Conservation (phyloP, 1,284 basidiomycete species). For the Golubevia sp. region DNA sequence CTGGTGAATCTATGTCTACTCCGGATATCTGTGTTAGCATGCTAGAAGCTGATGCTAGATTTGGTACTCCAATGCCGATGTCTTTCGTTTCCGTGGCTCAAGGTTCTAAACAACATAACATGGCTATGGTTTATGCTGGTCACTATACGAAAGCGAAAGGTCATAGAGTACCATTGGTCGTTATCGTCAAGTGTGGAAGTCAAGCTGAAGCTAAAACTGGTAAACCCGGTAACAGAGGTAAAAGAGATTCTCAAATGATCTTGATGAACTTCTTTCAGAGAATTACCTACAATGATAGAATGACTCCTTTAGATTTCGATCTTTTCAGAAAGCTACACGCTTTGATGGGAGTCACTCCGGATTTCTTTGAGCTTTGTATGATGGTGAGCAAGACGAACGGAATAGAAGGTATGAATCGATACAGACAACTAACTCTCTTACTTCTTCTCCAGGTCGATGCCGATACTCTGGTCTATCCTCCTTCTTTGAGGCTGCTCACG, state of each 20-base stretch:
- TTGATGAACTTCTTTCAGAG: slow-evolving; percentile 99
- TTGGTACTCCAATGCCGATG: slow-evolving; percentile 96
- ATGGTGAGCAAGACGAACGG: slow-evolving; percentile 72
- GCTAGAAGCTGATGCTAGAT: slow-evolving; percentile 89
- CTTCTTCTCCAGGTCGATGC: slow-evolving; percentile 79
- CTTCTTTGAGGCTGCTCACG: slow-evolving; percentile 38
- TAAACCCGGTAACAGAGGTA: slow-evolving; percentile 97
- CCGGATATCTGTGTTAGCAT: slow-evolving; percentile 94
- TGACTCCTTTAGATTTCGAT: slow-evolving; percentile 96
- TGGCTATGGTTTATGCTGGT: slow-evolving; percentile 97
- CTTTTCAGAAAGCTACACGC: slow-evolving; percentile 95
- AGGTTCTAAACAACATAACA: slow-evolving; percentile 86
- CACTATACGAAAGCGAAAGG: slow-evolving; percentile 79
- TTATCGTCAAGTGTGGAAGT: slow-evolving; percentile 95
- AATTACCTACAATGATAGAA: slow-evolving; percentile 98
- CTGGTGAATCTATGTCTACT: slow-evolving; percentile 89
- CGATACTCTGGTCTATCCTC: slow-evolving; percentile 68
- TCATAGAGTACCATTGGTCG: slow-evolving; percentile 88
- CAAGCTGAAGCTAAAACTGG: slow-evolving; percentile 73
- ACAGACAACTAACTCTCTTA: neutral
- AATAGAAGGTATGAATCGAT: no score
- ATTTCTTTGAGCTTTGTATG: slow-evolving; percentile 94
- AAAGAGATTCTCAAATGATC: slow-evolving; percentile 97
- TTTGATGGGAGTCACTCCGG: slow-evolving; percentile 98
- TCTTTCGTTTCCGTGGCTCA: slow-evolving; percentile 87